Evolutionary conservation across 2,329 filamentous ascomycete genomes (phyloP).

Genomic region (Phyllosticta citriasiana): DNA sequence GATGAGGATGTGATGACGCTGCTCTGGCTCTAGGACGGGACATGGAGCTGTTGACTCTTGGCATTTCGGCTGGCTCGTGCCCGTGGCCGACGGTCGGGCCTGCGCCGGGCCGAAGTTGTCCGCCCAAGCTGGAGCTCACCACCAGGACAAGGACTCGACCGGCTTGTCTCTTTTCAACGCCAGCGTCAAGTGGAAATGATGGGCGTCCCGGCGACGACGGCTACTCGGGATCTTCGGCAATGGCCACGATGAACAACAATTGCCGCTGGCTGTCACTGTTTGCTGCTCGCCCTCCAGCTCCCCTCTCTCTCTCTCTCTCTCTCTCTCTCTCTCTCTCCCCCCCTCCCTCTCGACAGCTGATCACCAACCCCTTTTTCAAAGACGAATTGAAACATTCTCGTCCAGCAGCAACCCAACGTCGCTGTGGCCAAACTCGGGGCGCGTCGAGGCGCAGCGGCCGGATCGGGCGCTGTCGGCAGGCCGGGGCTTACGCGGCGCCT

Average conservation of each 20-base stretch:
- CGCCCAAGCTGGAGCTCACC: not conserved
- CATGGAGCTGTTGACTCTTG: not conserved
- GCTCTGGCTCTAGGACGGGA: not conserved
- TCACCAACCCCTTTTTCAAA: not conserved
- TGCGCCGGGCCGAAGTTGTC: not conserved
- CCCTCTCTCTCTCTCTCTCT: not conserved
- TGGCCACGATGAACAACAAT: not conserved
- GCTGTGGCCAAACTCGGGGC: not conserved
- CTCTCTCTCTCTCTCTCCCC: not conserved
- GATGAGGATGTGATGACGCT: not conserved
- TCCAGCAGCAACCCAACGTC: not conserved
- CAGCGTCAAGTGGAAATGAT: not conserved
- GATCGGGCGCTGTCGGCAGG: not conserved
- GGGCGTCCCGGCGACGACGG: not conserved
- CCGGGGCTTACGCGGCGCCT: constrained; percentile 8
- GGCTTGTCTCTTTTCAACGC: not conserved
- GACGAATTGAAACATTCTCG: not conserved
- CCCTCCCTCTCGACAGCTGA: not conserved
- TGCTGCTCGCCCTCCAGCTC: too few species aligned
- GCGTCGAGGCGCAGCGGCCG: not conserved
- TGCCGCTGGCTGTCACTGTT: not conserved
- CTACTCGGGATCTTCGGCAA: not conserved
- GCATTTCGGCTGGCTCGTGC: not conserved
- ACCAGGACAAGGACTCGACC: not conserved
- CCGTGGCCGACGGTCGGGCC: not conserved